Conservation (phyloP, 2,329 filamentous ascomycete genomes). For the Fusarium temperatum region DNA sequence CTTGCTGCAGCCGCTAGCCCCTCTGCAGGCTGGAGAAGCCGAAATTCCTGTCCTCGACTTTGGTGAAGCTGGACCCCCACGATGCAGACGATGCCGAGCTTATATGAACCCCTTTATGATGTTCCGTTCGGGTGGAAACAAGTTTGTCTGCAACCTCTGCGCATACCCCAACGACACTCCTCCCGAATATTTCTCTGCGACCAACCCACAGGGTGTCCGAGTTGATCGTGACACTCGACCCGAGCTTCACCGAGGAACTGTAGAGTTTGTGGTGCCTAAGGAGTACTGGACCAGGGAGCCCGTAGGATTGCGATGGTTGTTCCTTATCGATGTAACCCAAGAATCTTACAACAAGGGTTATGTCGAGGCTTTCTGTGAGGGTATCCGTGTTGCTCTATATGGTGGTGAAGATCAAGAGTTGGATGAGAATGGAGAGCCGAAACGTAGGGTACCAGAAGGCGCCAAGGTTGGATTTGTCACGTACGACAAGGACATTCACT, state of each 20-base stretch:
- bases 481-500: constrained; percentile 96
- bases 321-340: constrained; percentile 92
- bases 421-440: constrained; percentile 61
- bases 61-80: constrained; percentile 86
- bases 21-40: constrained; percentile 83
- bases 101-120: constrained; percentile 99
- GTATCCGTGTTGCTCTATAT: constrained; percentile 86
- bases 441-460: constrained; percentile 74
- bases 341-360: constrained; percentile 93
- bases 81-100: constrained; percentile 90
- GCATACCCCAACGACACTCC: constrained; percentile 96
- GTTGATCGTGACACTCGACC: constrained; percentile 89
- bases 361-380: constrained; percentile 88
- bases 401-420: constrained; percentile 65
- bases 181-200: constrained; percentile 91
- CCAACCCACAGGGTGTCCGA: constrained; percentile 84
- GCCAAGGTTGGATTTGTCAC: constrained; percentile 94
- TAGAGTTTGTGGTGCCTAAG: constrained; percentile 96
- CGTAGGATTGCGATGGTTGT: constrained; percentile 86
- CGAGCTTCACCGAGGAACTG: constrained; percentile 89
- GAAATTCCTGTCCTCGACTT: constrained; percentile 94
- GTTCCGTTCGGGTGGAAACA: constrained; percentile 92
- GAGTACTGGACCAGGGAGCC: constrained; percentile 98
- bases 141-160: constrained; percentile 98
- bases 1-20: constrained; percentile 86